phyloP scores from a whole-genome alignment of 1,139 yeast species.

The Suhomyces panamericanus region DNA sequence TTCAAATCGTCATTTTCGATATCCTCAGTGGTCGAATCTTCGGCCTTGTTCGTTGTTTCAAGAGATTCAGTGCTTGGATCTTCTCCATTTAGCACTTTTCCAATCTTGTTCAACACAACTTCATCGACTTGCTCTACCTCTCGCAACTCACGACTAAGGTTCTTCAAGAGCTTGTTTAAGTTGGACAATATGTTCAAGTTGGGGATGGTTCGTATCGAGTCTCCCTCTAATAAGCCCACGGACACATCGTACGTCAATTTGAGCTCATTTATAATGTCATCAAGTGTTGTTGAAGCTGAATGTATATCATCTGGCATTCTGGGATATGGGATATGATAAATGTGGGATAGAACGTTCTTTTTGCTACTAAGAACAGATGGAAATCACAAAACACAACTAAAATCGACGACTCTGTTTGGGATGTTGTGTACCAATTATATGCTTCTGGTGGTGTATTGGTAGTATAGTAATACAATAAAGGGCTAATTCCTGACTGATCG shows the following conservation, averaged over 20 bases:
- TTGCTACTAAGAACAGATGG: too few relatives aligned
- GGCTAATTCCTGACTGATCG: too few relatives aligned
- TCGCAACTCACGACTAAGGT: conserved; percentile 50
- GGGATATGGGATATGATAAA: neutral
- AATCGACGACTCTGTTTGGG: too few relatives aligned
- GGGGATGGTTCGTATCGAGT: conserved; percentile 50
- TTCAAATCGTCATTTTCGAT: conserved; percentile 10
- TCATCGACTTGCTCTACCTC: conserved; percentile 49
- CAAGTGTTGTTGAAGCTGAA: conserved; percentile 45
- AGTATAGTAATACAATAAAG: too few relatives aligned
- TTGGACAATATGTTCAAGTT: conserved; percentile 44
- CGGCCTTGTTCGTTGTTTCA: conserved; percentile 15
- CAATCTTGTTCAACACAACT: conserved; percentile 31
- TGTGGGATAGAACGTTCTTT: neutral
- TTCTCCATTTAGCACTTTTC: conserved; percentile 14
- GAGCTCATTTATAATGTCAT: conserved; percentile 53
- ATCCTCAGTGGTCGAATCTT: conserved; percentile 14
- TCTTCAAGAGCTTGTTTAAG: conserved; percentile 48
- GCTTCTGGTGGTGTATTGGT: too few relatives aligned
- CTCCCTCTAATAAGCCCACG: conserved; percentile 62
- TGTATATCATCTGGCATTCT: conserved; percentile 8
- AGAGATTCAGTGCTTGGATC: conserved; percentile 14
- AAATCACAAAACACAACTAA: too few relatives aligned
- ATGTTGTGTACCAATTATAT: too few relatives aligned
- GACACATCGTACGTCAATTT: conserved; percentile 58